A percentile compares a stretch with the other conserved stretches of the same genome.
phyloP scores from a whole-genome alignment of 2,329 filamentous ascomycete genomes.

The Colletotrichum eleusines region DNA sequence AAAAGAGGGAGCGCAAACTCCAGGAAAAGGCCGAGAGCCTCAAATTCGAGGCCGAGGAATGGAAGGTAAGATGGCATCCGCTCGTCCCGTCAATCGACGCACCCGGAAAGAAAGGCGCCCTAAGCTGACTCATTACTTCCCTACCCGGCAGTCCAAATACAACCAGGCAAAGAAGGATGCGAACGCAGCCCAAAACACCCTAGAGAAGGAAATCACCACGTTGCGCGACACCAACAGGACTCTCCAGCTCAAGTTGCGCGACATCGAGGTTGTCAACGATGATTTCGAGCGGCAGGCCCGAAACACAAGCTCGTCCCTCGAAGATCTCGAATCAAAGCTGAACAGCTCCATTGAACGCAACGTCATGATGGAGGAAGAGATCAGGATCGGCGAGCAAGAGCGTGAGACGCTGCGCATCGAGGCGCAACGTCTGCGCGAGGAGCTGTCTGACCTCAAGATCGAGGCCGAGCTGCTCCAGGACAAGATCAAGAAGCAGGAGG shows the following conservation, averaged over 20 bases:
- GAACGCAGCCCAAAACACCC: conserved; percentile 81
- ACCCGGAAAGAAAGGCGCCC: neutral
- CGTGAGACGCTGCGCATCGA: conserved; percentile 91
- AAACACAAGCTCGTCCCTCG: conserved; percentile 93
- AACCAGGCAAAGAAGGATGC: conserved; percentile 93
- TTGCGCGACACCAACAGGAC: conserved; percentile 87
- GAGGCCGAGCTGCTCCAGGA: conserved; percentile 95
- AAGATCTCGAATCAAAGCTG: conserved; percentile 97
- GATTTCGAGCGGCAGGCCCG: conserved; percentile 97
- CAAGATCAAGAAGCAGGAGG: conserved; percentile 83
- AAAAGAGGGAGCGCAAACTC: conserved; percentile 88
- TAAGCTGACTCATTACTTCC: conserved; percentile 36
- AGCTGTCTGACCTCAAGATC: conserved; percentile 92
- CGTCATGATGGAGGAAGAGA: conserved; percentile 95
- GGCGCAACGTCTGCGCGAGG: conserved; percentile 87
- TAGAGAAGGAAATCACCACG: conserved; percentile 96
- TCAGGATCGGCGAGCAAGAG: conserved; percentile 91
- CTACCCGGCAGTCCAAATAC: conserved; percentile 82
- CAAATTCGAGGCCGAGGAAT: conserved; percentile 93
- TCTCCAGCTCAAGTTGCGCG: conserved; percentile 85
- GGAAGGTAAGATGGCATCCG: conserved; percentile 75
- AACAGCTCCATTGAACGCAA: conserved; percentile 92
- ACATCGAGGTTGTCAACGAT: conserved; percentile 98
- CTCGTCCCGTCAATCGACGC: neutral
- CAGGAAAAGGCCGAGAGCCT: conserved; percentile 89